These are phyloP conservation scores for Tulasnella sp. DNA, from an alignment of 768 basidiomycete genomes.

Conservation along the genomic window DNA sequence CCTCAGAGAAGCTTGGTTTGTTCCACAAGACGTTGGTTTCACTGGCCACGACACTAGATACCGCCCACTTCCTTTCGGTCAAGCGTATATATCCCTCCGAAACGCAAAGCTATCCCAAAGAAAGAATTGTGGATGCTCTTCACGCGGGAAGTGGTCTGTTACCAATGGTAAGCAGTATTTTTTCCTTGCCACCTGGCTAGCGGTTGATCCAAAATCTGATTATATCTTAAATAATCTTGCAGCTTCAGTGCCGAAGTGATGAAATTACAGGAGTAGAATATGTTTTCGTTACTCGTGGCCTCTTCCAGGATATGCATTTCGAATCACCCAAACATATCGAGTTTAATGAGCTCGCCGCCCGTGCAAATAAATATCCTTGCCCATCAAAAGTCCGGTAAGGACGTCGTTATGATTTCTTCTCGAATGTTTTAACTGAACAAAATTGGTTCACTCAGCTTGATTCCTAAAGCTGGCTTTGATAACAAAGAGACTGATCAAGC, in stretches of 20 bases:
- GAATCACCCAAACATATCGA: neutral
- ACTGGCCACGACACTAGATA: neutral
- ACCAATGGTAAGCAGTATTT: slow-evolving; percentile 1
- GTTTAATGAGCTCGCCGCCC: no score
- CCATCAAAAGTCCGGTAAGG: no score
- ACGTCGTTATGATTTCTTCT: no score
- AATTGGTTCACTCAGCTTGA: no score
- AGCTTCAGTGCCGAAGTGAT: neutral
- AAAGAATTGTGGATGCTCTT: neutral
- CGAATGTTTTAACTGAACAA: no score
- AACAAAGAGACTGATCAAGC: no score
- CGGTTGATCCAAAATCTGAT: neutral
- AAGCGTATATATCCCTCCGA: slow-evolving; percentile 4
- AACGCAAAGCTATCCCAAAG: neutral
- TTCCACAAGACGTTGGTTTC: neutral
- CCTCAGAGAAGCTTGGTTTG: neutral
- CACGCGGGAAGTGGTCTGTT: neutral
- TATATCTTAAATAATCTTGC: neutral
- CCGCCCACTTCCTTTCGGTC: neutral
- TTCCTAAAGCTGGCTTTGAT: no score
- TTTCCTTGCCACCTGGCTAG: no score
- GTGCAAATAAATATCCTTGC: no score
- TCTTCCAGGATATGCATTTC: neutral
- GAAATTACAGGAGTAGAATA: neutral
- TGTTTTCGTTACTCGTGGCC: slow-evolving; percentile 4